Evolutionary conservation across 2,329 filamentous ascomycete species (phyloP).

Genomic region (Thielaviopsis ethacetica): DNA sequence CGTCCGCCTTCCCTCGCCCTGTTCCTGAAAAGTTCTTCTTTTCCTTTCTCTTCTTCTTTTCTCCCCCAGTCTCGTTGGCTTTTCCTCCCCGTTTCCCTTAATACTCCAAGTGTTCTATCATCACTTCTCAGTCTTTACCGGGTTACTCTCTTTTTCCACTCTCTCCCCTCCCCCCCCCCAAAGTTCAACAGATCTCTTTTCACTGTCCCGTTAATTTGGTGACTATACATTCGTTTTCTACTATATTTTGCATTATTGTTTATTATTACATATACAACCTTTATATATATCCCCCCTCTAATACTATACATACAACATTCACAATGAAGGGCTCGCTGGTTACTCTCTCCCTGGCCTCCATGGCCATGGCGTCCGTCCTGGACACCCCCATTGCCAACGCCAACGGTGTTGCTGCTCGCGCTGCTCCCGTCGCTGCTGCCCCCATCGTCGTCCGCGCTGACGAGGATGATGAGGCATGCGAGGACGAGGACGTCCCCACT

Average conservation of each 20-base stretch:
- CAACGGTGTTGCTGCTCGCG: conserved; percentile 2
- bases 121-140: conserved; percentile 9
- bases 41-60: background rate
- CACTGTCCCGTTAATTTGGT: conserved; percentile 2
- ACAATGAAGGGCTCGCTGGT: conserved; percentile 12
- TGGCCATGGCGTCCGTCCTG: conserved; percentile 8
- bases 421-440: background rate
- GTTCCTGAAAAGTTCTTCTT: background rate
- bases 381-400: background rate
- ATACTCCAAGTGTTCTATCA: background rate
- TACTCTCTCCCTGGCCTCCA: conserved; percentile 11
- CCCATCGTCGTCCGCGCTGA: background rate
- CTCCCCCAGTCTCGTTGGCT: conserved; percentile 10
- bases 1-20: background rate
- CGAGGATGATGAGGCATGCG: background rate
- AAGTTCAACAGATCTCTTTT: conserved; percentile 2
- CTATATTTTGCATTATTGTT: background rate
- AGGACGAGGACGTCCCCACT: background rate
- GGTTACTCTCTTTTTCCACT: conserved; percentile 1
- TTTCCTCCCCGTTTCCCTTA: conserved; percentile 1
- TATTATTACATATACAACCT: conserved; percentile 2
- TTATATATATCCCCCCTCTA: conserved; percentile 2
- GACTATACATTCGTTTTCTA: conserved; percentile 8
- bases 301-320: background rate
- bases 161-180: conserved; percentile 1